These are phyloP conservation scores for Botryotinia globosa DNA, from an alignment of 2,329 filamentous ascomycete species.

Conservation along the genomic window DNA sequence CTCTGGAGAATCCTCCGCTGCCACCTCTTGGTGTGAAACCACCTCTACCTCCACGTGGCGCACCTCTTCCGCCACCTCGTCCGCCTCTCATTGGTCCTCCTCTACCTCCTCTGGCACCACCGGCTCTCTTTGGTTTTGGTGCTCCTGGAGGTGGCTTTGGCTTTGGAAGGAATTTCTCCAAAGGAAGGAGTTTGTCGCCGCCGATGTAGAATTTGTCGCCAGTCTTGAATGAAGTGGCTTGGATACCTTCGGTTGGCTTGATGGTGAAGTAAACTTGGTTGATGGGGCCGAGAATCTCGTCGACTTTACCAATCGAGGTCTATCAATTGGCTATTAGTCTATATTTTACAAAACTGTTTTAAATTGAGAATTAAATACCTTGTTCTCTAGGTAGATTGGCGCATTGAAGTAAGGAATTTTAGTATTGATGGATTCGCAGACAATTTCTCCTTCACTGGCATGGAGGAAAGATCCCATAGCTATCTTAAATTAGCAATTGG, in stretches of 20 bases:
- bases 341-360: too few relatives aligned
- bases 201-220: conserved; percentile 98
- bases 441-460: conserved; percentile 94
- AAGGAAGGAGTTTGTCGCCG: conserved; percentile 86
- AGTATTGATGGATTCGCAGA: conserved; percentile 90
- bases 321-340: conserved; percentile 36
- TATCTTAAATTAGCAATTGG: conserved; percentile 37
- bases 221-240: conserved; percentile 88
- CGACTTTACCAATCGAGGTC: conserved; percentile 91
- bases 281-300: conserved; percentile 95
- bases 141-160: conserved; percentile 72
- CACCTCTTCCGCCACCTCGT: conserved; percentile 47
- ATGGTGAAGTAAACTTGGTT: conserved; percentile 99
- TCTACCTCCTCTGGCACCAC: conserved; percentile 53
- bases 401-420: conserved; percentile 99
- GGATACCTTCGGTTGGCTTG: conserved; percentile 94
- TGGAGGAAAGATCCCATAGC: conserved; percentile 96
- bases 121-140: conserved; percentile 66
- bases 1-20: conserved; percentile 41
- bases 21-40: conserved; percentile 47
- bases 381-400: conserved; percentile 98
- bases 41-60: conserved; percentile 47
- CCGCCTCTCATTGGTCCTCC: conserved; percentile 45
- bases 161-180: conserved; percentile 96
- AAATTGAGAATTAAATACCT: conserved; percentile 49